Conservation (phyloP, 352 stramenopile species). For the Globisporangium nagaii region DNA sequence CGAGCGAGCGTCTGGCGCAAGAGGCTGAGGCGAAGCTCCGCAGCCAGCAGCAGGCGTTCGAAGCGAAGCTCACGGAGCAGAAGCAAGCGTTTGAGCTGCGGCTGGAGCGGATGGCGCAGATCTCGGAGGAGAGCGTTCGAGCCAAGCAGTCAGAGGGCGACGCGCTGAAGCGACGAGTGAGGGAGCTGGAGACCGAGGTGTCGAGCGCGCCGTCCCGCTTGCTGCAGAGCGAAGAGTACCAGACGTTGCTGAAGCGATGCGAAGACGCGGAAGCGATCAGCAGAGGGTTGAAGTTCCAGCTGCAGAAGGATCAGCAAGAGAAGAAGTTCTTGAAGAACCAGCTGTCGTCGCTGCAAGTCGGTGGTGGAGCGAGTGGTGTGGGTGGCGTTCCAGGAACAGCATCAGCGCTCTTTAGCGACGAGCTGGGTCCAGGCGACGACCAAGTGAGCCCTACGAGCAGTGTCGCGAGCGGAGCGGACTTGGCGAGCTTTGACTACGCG, state of each 20-base stretch:
- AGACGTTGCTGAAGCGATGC: slow-evolving; percentile 42
- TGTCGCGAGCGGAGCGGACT: slow-evolving; percentile 29
- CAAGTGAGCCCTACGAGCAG: slow-evolving; percentile 34
- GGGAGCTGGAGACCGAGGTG: slow-evolving; percentile 35
- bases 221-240: slow-evolving; percentile 45
- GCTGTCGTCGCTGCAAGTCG: slow-evolving; percentile 30
- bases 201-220: slow-evolving; percentile 17
- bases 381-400: background rate
- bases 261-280: slow-evolving; percentile 68
- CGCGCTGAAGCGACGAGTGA: slow-evolving; percentile 15
- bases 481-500: slow-evolving; percentile 65
- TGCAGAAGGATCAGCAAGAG: slow-evolving; percentile 72
- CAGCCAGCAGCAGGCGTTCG: slow-evolving; percentile 12
- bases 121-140: slow-evolving; percentile 16
- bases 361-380: background rate
- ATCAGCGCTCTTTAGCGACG: slow-evolving; percentile 14
- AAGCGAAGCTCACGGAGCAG: slow-evolving; percentile 22
- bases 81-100: slow-evolving; percentile 26
- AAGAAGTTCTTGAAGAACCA: slow-evolving; percentile 76
- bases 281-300: slow-evolving; percentile 58
- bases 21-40: slow-evolving; percentile 27
- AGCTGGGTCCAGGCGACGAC: slow-evolving; percentile 2
- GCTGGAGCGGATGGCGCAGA: slow-evolving; percentile 17
- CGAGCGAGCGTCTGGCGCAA: slow-evolving; percentile 18
- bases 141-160: slow-evolving; percentile 26